Base-by-base conservation (phyloP, 306 rosid species). In the Hippophae gyantsensis region DNA sequence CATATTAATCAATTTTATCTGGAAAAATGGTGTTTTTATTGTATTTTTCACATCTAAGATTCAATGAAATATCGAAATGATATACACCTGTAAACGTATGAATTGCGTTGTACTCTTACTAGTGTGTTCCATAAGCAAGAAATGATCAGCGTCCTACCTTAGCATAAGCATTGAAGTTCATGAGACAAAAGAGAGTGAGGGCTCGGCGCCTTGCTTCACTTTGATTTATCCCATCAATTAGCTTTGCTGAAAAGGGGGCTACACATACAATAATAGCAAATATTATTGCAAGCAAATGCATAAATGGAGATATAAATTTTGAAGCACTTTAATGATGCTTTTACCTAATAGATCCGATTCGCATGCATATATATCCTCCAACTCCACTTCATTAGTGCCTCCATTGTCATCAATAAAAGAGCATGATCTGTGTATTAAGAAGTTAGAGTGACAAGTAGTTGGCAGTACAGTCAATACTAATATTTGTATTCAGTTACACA, bases 191-290 rank as follows among this genome's bases (percentile, higher is more conserved):
- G 18, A 90, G 86, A 72, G 74, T 52, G 42, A 90, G 86, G n/a
- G 82, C 97, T 69, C 79, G 80, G 13, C 95, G 94, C 67, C 97
- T 84, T n/a, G 82, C 78, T 13, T 66, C 76, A 13, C 79, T 86
- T 79, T 70, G 88, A 72, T 90, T 90, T 43, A 90, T 90, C 51
- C 97, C 95, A 42, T 90, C 97, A 64, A 86, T 81, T 58, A 90
- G 68, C 75, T 62, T 77, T 1, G 94, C 88, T 5, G 88, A 78
- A 47, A 86, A 77, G 55, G 79, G 86, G 25, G 94, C 97, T 90
- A 64, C 57, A 64, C 50, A 68, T 52, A 63, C 74, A 62, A 72
- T 38, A 72, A 10, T 43, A 10, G 13, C 52, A 7, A 62, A 48
- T 8, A 40, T 53, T 54, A 47, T 23, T 45, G 60, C 26, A 64